These are phyloP conservation scores for Phytophthora sp. DNA, from an alignment of 352 stramenopile genomes.

Conservation along the genomic window DNA sequence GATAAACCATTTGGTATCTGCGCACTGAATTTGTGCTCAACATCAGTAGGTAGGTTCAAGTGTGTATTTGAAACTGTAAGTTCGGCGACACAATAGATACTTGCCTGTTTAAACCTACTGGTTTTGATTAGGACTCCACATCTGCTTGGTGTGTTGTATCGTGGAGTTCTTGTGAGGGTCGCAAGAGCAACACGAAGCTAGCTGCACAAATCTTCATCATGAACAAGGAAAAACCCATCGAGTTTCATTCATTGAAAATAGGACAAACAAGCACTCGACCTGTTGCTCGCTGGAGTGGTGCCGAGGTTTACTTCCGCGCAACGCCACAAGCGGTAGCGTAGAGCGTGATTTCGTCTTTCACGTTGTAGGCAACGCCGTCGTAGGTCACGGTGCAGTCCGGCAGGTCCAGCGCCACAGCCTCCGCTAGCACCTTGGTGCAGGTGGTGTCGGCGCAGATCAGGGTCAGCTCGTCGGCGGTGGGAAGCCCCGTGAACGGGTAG, in stretches of 20 bases:
- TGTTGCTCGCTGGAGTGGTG: background rate
- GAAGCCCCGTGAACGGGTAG: slow-evolving; percentile 32
- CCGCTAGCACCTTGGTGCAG: slow-evolving; percentile 30
- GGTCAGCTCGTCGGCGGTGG: slow-evolving; percentile 16
- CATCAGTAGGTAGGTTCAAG: too few relatives aligned
- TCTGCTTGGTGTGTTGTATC: too few relatives aligned
- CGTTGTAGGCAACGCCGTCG: slow-evolving; percentile 28
- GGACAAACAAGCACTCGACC: background rate
- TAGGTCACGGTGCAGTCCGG: slow-evolving; percentile 37
- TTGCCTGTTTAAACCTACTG: too few relatives aligned
- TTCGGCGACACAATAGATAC: too few relatives aligned
- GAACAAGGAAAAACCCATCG: slow-evolving; percentile 1
- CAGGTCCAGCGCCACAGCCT: slow-evolving; percentile 22
- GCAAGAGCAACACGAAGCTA: too few relatives aligned
- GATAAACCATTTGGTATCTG: slow-evolving; percentile 24
- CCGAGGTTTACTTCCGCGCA: slow-evolving; percentile 16
- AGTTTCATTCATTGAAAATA: slow-evolving; percentile 10
- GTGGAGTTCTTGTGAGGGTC: too few relatives aligned
- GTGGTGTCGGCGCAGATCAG: slow-evolving; percentile 30
- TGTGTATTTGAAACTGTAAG: too few relatives aligned
- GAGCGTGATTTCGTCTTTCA: slow-evolving; percentile 31
- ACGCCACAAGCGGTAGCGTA: slow-evolving; percentile 28
- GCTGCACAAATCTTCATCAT: too few relatives aligned
- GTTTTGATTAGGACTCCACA: too few relatives aligned
- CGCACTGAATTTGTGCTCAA: slow-evolving; percentile 13